A percentile compares a stretch with the other conserved stretches of the same genome.
phyloP scores from a whole-genome alignment of 1,139 yeast species.

The Pneumocystis murina region DNA sequence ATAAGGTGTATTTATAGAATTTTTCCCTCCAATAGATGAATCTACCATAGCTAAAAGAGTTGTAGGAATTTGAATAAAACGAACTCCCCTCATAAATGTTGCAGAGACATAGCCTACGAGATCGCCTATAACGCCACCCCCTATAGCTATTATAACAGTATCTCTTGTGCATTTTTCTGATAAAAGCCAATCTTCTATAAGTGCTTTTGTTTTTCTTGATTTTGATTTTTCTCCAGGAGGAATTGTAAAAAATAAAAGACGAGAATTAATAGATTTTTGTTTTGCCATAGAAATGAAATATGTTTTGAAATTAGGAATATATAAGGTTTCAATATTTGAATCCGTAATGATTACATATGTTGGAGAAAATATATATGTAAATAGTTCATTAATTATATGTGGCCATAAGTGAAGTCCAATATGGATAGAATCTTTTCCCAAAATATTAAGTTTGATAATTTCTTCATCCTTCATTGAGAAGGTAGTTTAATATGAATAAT shows the following conservation, averaged over 20 bases:
- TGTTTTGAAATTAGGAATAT: constrained; percentile 26
- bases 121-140: constrained; percentile 96
- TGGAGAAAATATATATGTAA: constrained; percentile 54
- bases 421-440: constrained; percentile 75
- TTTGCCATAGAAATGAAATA: constrained; percentile 13
- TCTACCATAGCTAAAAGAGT: constrained; percentile 94
- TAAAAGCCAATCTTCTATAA: constrained; percentile 79
- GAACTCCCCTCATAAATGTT: constrained; percentile 95
- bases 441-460: constrained; percentile 24
- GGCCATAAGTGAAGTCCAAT: constrained; percentile 73
- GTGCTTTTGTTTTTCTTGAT: constrained; percentile 76
- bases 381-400: constrained; percentile 59
- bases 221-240: constrained; percentile 92
- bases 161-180: constrained; percentile 89
- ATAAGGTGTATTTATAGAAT: constrained; percentile 94
- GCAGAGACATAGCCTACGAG: constrained; percentile 99
- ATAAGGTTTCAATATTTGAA: constrained; percentile 39
- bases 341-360: constrained; percentile 89
- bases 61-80: constrained; percentile 89
- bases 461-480: not conserved
- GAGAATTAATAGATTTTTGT: constrained; percentile 30
- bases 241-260: constrained; percentile 59
- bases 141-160: constrained; percentile 84
- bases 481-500: not conserved
- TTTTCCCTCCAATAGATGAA: constrained; percentile 95